phyloP scores from a whole-genome alignment of 129 eudicot species.

The Rutidosis leptorrhynchoides region DNA sequence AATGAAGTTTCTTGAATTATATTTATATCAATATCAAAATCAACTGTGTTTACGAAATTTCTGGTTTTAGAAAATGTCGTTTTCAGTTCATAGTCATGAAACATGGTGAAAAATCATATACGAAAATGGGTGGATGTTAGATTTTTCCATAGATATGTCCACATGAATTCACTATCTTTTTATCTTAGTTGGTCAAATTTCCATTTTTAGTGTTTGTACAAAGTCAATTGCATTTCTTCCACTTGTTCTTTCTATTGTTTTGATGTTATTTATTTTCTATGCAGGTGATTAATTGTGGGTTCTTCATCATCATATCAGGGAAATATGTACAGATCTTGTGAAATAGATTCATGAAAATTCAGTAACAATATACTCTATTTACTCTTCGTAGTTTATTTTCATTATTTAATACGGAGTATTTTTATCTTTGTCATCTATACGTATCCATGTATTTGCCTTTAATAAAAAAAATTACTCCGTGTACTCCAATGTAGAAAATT shows the following conservation, averaged over 20 bases:
- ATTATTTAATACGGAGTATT: no score
- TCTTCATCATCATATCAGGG: conserved; percentile 22
- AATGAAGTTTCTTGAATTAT: not conserved
- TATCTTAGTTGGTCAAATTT: conserved; percentile 30
- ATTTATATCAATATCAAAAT: no score
- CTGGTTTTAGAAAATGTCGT: conserved; percentile 20
- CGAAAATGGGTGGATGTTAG: conserved; percentile 29
- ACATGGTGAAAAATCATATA: conserved; percentile 20
- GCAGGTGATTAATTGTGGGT: conserved; percentile 29
- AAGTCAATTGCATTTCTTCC: conserved; percentile 33
- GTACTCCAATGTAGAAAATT: not conserved
- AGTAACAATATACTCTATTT: not conserved
- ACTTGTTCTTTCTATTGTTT: conserved; percentile 34
- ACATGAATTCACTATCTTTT: conserved; percentile 8
- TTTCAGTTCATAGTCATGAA: conserved; percentile 18
- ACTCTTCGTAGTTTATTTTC: not conserved
- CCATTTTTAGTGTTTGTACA: conserved; percentile 30
- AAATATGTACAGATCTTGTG: conserved; percentile 20
- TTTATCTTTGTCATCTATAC: no score
- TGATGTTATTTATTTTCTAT: conserved; percentile 24
- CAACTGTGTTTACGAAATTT: conserved; percentile 4
- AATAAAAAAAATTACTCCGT: no score
- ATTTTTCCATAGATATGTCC: conserved; percentile 20
- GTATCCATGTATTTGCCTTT: not conserved
- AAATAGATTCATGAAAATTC: conserved; percentile 8